Evolutionary conservation across 805 yeast genomes (phyloP), one percentile per base, ranked within the genome.

Genomic region (Brettanomyces naardenensis): DNA sequence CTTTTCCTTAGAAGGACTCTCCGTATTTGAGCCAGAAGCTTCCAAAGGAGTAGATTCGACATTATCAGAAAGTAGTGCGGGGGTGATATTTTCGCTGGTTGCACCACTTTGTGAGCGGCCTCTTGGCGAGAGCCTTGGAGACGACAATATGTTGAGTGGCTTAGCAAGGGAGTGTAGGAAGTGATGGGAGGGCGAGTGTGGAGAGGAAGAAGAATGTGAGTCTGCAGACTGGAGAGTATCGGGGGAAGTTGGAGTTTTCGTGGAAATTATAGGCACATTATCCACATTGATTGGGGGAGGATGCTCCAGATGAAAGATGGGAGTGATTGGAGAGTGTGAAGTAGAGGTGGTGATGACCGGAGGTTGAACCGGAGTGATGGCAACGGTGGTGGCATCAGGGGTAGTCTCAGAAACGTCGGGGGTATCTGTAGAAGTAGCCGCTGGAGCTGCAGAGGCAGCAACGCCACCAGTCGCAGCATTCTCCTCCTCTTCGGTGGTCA

Each of bases 111-210:
- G 37, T 7, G 37, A 34, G 9, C 27, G 37, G 14, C 19, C 11
- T 19, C 27, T 20, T 10, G 35, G 35, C 5, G 27, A 21, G n/a
- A n/a, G 10, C 26, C 44, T 44, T 17, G 48, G 52, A 10, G 53
- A 45, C 17, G 40, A 19, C 6, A 41, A 36, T 5, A 36, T 30
- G 14, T 42, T 49, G 14, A 40, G 36, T 5, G 52, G 46, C 29
- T 44, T 49, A n/a, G 43, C 40, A 22, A 43, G 28, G 11, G 32
- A 35, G 29, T 38, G 47, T 14, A 42, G 38, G 20, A 48, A 38
- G 22, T 19, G 29, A 29, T 33, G 37, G 28, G 36, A 19, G 25
- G 37, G 31, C 7, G 37, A 34, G 13, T 34, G 37, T 19, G 35
- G n/a, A 2, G 14, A n/a, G 21, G 9, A 15, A n/a, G 23, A 4